A percentile compares a stretch with the other conserved stretches of the same genome.
Evolutionary conservation across 352 stramenopile species (phyloP).

Genomic region (Pythium phragmitis): DNA sequence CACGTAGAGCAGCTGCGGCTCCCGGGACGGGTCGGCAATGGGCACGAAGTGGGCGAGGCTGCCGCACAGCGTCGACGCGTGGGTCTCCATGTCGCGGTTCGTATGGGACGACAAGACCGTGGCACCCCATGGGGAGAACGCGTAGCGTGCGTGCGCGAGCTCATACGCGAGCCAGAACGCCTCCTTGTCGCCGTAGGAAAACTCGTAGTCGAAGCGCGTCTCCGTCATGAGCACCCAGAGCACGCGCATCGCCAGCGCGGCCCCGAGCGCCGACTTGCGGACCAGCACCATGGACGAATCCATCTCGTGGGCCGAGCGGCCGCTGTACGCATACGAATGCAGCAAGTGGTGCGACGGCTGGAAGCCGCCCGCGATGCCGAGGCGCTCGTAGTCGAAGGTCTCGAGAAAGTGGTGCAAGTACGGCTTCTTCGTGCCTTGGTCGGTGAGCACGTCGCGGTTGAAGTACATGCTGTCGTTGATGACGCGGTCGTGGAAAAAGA

Average conservation of each 20-base stretch:
- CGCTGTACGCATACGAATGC: constrained; percentile 39
- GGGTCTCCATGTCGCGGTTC: constrained; percentile 53
- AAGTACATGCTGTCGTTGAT: constrained; percentile 39
- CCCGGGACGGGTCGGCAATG: constrained; percentile 7
- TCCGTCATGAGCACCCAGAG: constrained; percentile 71
- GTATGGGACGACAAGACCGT: constrained; percentile 49
- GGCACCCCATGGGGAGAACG: constrained; percentile 67
- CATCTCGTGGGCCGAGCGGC: constrained; percentile 45
- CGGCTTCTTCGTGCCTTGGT: constrained; percentile 16
- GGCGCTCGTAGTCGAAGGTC: constrained; percentile 45
- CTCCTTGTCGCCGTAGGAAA: constrained; percentile 76
- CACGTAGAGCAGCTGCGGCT: constrained; percentile 51
- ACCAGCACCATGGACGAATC: constrained; percentile 59
- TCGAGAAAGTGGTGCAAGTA: constrained; percentile 41
- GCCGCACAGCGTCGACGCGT: constrained; percentile 62
- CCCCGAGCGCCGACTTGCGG: constrained; percentile 19
- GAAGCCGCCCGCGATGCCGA: constrained; percentile 26
- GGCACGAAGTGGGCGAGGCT: constrained; percentile 62
- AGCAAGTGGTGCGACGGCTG: constrained; percentile 40
- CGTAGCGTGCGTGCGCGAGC: constrained; percentile 55
- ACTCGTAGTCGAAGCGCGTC: constrained; percentile 59
- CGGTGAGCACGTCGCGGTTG: constrained; percentile 31
- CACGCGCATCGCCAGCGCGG: constrained; percentile 32
- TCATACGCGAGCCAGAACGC: constrained; percentile 75
- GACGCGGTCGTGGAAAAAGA: constrained; percentile 49